Percentiles rank a stretch among this genome's conserved stretches.
phyloP scores from a whole-genome alignment of 495 filamentous ascomycete species.

The Trypethelium eluteriae region DNA sequence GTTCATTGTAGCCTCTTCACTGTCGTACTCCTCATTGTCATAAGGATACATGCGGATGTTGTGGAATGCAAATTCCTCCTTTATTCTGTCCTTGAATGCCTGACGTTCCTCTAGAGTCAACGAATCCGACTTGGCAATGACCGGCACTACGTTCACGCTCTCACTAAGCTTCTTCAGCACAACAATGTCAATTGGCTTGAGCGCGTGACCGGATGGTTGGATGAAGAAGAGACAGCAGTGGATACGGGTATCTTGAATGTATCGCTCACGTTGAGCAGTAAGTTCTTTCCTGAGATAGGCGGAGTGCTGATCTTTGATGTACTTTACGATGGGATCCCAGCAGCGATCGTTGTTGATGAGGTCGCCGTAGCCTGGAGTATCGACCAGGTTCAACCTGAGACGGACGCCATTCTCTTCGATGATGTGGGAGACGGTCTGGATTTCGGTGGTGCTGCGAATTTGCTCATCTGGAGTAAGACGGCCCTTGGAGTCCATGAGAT shows the following conservation, averaged over 20 bases:
- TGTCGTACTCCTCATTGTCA: slow-evolving; percentile 96
- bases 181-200: slow-evolving; percentile 98
- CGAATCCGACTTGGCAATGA: slow-evolving; percentile 97
- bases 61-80: slow-evolving; percentile 99
- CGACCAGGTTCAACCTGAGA: slow-evolving; percentile 70
- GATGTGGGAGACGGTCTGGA: slow-evolving; percentile 93
- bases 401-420: slow-evolving; percentile 94
- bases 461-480: slow-evolving; percentile 83
- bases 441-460: slow-evolving; percentile 93
- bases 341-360: slow-evolving; percentile 79
- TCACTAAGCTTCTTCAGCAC: slow-evolving; percentile 98
- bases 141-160: slow-evolving; percentile 97
- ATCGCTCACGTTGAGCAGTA: slow-evolving; percentile 97
- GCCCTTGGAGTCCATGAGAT: slow-evolving; percentile 98
- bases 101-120: slow-evolving; percentile 90
- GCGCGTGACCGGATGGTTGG: slow-evolving; percentile 91
- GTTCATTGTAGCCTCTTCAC: slow-evolving; percentile 91
- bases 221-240: slow-evolving; percentile 99
- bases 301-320: slow-evolving; percentile 99
- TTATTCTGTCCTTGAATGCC: slow-evolving; percentile 96
- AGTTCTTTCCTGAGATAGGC: slow-evolving; percentile 99
- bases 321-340: slow-evolving; percentile 97
- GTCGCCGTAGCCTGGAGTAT: slow-evolving; percentile 73
- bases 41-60: slow-evolving; percentile 99
- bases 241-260: slow-evolving; percentile 97